phyloP scores from a whole-genome alignment of 2,329 filamentous ascomycete species.

The Geosmithia putterillii region DNA sequence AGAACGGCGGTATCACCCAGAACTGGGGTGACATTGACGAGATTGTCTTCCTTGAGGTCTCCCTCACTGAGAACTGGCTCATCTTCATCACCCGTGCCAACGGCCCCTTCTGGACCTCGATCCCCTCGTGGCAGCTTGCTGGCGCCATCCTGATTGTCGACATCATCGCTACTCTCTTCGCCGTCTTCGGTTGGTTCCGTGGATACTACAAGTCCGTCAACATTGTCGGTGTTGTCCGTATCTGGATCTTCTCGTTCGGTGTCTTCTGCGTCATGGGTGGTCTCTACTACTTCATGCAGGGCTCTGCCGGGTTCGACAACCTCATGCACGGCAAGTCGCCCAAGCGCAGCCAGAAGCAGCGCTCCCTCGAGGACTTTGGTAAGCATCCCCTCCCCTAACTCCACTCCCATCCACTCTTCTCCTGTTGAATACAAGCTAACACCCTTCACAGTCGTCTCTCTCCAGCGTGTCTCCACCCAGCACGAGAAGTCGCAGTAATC shows the following conservation, averaged over 20 bases:
- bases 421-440: slow-evolving; percentile 29
- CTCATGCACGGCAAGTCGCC: slow-evolving; percentile 83
- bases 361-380: slow-evolving; percentile 82
- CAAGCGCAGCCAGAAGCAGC: slow-evolving; percentile 72
- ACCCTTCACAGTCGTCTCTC: slow-evolving; percentile 57
- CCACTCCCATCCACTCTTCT: background rate
- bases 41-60: slow-evolving; percentile 81
- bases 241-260: slow-evolving; percentile 87
- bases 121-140: slow-evolving; percentile 74
- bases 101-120: slow-evolving; percentile 82
- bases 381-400: slow-evolving; percentile 23
- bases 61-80: slow-evolving; percentile 87
- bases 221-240: slow-evolving; percentile 74
- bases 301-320: slow-evolving; percentile 74
- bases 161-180: slow-evolving; percentile 75
- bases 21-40: slow-evolving; percentile 75
- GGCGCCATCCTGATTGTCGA: slow-evolving; percentile 74
- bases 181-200: slow-evolving; percentile 69
- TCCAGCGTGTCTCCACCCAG: slow-evolving; percentile 83
- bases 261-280: slow-evolving; percentile 75
- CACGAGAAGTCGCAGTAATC: slow-evolving; percentile 75
- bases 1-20: slow-evolving; percentile 75
- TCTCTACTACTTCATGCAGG: slow-evolving; percentile 65
- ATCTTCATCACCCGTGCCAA: slow-evolving; percentile 94
- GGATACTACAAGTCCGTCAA: slow-evolving; percentile 50